Evolutionary conservation across 1,284 basidiomycete genomes (phyloP), one percentile per base, ranked within the genome.

Genomic region (Vanrija pseudolonga): DNA sequence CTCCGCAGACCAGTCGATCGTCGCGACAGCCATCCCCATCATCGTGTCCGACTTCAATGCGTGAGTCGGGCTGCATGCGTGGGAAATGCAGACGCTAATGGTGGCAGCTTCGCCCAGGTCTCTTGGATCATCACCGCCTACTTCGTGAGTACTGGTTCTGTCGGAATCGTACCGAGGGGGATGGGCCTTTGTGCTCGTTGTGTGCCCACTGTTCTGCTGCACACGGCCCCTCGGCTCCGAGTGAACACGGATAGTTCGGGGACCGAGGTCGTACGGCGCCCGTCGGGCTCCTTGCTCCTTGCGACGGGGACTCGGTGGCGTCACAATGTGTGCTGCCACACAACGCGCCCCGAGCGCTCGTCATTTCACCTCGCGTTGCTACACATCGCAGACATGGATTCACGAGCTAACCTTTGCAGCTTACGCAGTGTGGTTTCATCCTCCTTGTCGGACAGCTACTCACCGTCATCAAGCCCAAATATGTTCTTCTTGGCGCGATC

Each of bases 21-120:
- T 76, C 15, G 64, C 75, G 0, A 77, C 78, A 11, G 78, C 78
- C 5, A 73, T 80, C 20, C 79, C 78, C 2, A 64, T 70, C 6
- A 78, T 80, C 39, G 67, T 68, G 2, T 80, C 78, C n/a, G 65
- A 80, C 32, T 82, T 80, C 61, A 63, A 79, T 43, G 73, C 79
- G 11, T 67, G 69, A 47, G 53, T 60, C 42, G 9, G 20, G 37
- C 18, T 20, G 18, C 26, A 26, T 26, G 18, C n/a, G 7, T 54
- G 4, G 32, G 9, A 4, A 19, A n/a, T 15, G 22, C 45, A 18
- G 36, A n/a, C 40, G 42, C 18, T 28, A n/a, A 23, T 51, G 40
- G n/a, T 45, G 26, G 32, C 44, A 61, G 54, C 15, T 74, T 74
- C 53, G 64, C 67, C 37, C 56, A 69, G 32, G 69, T 78, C 9